These are phyloP conservation scores for Kwoniella bestiolae DNA, from an alignment of 768 basidiomycete species.

Conservation along the genomic window DNA sequence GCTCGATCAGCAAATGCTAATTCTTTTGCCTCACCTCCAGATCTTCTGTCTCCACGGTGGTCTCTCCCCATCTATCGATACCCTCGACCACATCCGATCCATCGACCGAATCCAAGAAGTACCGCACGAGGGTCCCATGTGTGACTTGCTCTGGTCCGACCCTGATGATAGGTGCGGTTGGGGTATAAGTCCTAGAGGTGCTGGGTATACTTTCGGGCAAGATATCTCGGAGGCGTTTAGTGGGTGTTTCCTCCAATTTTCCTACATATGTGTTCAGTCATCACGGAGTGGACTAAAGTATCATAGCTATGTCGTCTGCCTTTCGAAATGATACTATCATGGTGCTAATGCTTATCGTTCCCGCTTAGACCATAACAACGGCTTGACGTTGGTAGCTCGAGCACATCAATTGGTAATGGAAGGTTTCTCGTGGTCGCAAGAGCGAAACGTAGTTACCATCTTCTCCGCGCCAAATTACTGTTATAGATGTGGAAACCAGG, in stretches of 20 bases:
- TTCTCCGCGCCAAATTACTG: conserved; percentile 99
- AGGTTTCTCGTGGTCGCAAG: conserved; percentile 81
- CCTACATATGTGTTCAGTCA: not conserved
- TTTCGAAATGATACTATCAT: not conserved
- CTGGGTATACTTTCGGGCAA: conserved; percentile 98
- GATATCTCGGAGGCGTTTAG: conserved; percentile 98
- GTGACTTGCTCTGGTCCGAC: conserved; percentile 98
- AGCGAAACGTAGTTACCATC: conserved; percentile 98
- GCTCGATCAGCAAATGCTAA: too few relatives aligned
- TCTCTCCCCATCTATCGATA: conserved; percentile 97
- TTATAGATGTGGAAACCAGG: conserved; percentile 99
- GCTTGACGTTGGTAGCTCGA: conserved; percentile 90
- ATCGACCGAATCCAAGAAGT: conserved; percentile 99
- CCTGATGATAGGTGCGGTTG: conserved; percentile 99
- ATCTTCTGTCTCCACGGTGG: conserved; percentile 99
- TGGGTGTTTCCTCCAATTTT: conserved; percentile 30
- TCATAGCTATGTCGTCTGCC: too few relatives aligned
- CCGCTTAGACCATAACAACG: conserved; percentile 82
- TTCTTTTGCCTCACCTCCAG: conserved; percentile 63
- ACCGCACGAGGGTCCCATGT: conserved; percentile 99
- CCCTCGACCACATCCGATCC: conserved; percentile 96
- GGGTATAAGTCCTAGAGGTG: conserved; percentile 98
- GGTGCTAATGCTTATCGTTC: not conserved
- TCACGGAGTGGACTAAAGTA: too few relatives aligned
- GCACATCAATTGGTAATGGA: conserved; percentile 87